Evolutionary conservation across 1,139 yeast genomes (phyloP), one percentile per base, ranked within the genome.

Genomic region (Yamadazyma dushanensis): DNA sequence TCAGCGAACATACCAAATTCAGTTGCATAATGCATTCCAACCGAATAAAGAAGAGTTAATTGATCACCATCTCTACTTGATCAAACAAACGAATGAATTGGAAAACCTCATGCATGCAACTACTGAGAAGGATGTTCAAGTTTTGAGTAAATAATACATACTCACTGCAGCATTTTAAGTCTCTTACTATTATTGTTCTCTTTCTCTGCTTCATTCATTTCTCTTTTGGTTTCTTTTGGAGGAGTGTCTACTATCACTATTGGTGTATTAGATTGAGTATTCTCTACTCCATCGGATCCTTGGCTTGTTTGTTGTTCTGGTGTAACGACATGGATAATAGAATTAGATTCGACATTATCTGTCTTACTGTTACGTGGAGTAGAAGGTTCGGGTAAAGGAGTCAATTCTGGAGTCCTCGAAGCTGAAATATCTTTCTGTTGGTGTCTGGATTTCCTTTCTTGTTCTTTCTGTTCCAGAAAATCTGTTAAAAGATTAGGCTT

Each of bases 401-500:
- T 25, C 8, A 25, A 18, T 16, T 27, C 30, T 16, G 21, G 30
- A 5, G 21, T 19, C 23, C 17, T 27, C 8, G 23, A 19, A 18
- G 9, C 7, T 5, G 21, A 17, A 8, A 7, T 6, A 20, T 20
- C 23, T 11, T 13, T 29, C n/a, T 19, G 24, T 17, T 11, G n/a
- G n/a, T n/a, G n/a, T 21, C 25, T 13, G 32, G 15, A 8, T 16
- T 27, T 15, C 32, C 25, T n/a, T 30, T 21, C 20, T 14, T 15
- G 19, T 14, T 16, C 26, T 22, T 30, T 30, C 21, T 8, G 25
- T 7, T 19, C 21, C 16, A 64, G 59, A 41, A 57, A 63, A 3
- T 55, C 58, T 44, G 64, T 66, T 40, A 57, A 61, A 1, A 63
- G 44, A 8, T 60, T 54, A 1, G 73, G 69, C 3, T 51, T 46